phyloP scores from a whole-genome alignment of 495 filamentous ascomycete species.

The Cenococcum geophilum region DNA sequence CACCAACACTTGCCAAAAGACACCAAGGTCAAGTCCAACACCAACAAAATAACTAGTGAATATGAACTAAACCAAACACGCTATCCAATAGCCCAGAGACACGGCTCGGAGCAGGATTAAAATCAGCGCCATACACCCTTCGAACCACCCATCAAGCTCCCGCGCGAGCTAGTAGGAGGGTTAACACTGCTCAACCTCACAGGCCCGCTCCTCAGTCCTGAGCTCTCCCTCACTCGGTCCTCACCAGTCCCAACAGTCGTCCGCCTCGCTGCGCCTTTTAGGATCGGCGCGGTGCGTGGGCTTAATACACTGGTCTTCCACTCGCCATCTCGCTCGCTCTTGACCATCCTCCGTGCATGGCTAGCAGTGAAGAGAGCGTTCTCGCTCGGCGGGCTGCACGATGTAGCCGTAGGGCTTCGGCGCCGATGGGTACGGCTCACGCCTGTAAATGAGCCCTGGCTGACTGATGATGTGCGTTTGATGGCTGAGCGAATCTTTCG shows the following conservation, averaged over 20 bases:
- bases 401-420: conserved; percentile 53
- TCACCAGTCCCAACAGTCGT: conserved; percentile 26
- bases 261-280: conserved; percentile 44
- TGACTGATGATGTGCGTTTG: conserved; percentile 48
- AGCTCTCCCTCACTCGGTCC: conserved; percentile 13
- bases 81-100: too few species aligned
- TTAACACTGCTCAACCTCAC: conserved; percentile 23
- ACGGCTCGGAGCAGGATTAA: too few species aligned
- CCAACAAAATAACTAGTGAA: too few species aligned
- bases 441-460: conserved; percentile 13
- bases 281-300: conserved; percentile 59
- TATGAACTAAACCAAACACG: too few species aligned
- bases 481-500: conserved; percentile 58
- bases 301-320: conserved; percentile 56
- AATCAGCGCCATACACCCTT: conserved; percentile 16
- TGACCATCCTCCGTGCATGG: conserved; percentile 65
- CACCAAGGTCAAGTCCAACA: too few species aligned
- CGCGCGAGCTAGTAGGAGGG: background rate
- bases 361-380: conserved; percentile 60
- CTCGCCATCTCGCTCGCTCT: conserved; percentile 53
- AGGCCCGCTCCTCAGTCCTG: conserved; percentile 11
- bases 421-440: conserved; percentile 42
- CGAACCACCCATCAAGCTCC: conserved; percentile 10
- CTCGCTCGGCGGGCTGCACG: conserved; percentile 53
- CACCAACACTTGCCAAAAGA: too few species aligned